Evolutionary conservation across 768 basidiomycete species (phyloP).

Genomic region (Tremella yokohamensis): DNA sequence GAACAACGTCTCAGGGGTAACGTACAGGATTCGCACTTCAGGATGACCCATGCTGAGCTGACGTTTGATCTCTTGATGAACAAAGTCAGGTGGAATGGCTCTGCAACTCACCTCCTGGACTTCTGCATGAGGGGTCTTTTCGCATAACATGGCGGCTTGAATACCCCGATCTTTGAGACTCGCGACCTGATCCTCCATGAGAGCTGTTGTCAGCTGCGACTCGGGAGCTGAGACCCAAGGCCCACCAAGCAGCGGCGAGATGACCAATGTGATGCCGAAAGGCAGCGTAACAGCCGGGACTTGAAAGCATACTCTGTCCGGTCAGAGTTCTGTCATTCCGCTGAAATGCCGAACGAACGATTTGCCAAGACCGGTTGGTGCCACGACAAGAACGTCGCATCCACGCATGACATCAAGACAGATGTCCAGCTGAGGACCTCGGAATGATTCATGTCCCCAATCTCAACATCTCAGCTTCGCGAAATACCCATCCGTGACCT

Average conservation of each 20-base stretch:
- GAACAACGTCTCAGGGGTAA: slow-evolving; percentile 48
- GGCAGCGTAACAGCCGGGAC: slow-evolving; percentile 45
- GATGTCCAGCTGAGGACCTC: slow-evolving; percentile 45
- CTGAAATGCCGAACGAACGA: slow-evolving; percentile 28
- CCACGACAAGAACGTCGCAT: slow-evolving; percentile 47
- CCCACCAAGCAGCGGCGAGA: slow-evolving; percentile 47
- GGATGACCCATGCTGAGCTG: slow-evolving; percentile 47
- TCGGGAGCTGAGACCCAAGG: slow-evolving; percentile 3
- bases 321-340: background rate
- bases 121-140: slow-evolving; percentile 27
- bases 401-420: slow-evolving; percentile 42
- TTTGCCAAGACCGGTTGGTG: slow-evolving; percentile 50
- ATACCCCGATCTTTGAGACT: slow-evolving; percentile 31
- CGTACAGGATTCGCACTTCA: slow-evolving; percentile 41
- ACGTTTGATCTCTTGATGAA: slow-evolving; percentile 29
- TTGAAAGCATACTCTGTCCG: slow-evolving; percentile 47
- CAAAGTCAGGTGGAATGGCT: background rate
- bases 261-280: slow-evolving; percentile 48
- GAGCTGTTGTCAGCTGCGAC: slow-evolving; percentile 18
- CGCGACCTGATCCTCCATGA: slow-evolving; percentile 49
- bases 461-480: slow-evolving; percentile 21
- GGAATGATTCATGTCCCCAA: slow-evolving; percentile 40
- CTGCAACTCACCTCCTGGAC: slow-evolving; percentile 22
- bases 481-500: background rate
- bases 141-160: slow-evolving; percentile 39